Percentiles rank a stretch among this genome's conserved stretches.
Evolutionary conservation across 108 stramenopile genomes (phyloP).

Genomic region (Skeletonema marinoi): DNA sequence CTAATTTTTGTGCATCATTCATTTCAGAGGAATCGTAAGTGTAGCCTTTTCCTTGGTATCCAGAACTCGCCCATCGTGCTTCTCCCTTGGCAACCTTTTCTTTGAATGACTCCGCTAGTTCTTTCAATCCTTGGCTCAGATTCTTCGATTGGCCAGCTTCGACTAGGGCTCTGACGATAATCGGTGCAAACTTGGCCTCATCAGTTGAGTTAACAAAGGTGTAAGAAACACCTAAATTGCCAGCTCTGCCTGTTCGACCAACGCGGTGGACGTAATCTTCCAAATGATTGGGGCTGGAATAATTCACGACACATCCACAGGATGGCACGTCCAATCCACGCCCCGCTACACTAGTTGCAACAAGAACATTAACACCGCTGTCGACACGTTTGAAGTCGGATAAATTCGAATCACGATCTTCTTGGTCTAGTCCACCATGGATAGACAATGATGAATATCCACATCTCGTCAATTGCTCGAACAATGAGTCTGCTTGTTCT

Average conservation of each 20-base stretch:
- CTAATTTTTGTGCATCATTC: conserved; percentile 90
- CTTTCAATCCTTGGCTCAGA: conserved; percentile 80
- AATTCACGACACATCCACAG: conserved; percentile 94
- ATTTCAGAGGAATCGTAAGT: conserved; percentile 95
- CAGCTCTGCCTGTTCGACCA: conserved; percentile 97
- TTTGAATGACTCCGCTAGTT: conserved; percentile 90
- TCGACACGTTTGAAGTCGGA: conserved; percentile 94
- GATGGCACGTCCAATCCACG: conserved; percentile 97
- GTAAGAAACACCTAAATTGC: conserved; percentile 92
- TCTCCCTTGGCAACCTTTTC: conserved; percentile 93
- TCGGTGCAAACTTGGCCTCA: conserved; percentile 96
- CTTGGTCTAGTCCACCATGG: conserved; percentile 99
- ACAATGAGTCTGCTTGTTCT: conserved; percentile 91
- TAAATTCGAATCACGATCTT: conserved; percentile 98
- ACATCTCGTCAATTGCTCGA: conserved; percentile 89
- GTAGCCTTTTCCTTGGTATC: conserved; percentile 97
- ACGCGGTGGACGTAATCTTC: conserved; percentile 99
- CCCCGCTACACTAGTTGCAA: conserved; percentile 94
- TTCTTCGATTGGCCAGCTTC: conserved; percentile 92
- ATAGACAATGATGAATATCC: conserved; percentile 95
- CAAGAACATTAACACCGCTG: conserved; percentile 81
- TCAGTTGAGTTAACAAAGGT: conserved; percentile 94
- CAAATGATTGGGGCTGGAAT: conserved; percentile 96
- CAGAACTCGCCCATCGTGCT: conserved; percentile 92
- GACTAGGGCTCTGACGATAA: conserved; percentile 87